Evolutionary conservation across 495 filamentous ascomycete species (phyloP), one percentile per base, ranked within the genome.

Genomic region (Podospora pseudopauciseta): DNA sequence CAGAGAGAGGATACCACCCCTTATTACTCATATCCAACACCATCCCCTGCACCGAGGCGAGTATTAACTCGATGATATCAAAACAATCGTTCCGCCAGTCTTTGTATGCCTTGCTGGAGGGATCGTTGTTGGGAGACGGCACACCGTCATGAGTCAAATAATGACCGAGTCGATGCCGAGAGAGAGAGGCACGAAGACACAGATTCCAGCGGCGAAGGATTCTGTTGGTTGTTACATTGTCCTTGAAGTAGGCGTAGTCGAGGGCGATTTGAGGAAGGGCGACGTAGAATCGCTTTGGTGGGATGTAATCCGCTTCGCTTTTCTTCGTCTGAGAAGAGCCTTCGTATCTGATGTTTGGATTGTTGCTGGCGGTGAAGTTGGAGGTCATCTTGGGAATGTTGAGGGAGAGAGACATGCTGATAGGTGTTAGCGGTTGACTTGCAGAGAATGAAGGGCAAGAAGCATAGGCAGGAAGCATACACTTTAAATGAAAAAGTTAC

Each of bases 81-180:
- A 62, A 62, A 9, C 60, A 34, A 16, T 62, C 60, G 60, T 62
- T 62, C 18, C 60, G 20, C 60, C 60, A 62, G 60, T 62, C 30
- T 28, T 30, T 28, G 30, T 62, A 62, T 4, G 19, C 60, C 18
- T 30, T 34, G 15, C 60, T 62, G 60, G 23, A 9, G 4, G 3
- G 20, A 15, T 62, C 60, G 18, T 32, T 28, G 15, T 62, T 62
- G 9, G 60, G 60, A 27, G 56, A 6, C 16, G 60, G 60, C 23
- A 32, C 23, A 6, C n/a, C 55, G 27, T 62, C 60, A 13, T 62
- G 19, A 5, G 27, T 11, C 30, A 62, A n/a, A 32, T 62, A 62
- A 11, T 27, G 60, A 62, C 30, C 32, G 16, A 62, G 60, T 32
- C 27, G 6, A 30, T 62, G 60, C 5, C 60, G 23, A 6, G 60